phyloP scores from a whole-genome alignment of 169 alveolate species.

The Besnoitia besnoiti region DNA sequence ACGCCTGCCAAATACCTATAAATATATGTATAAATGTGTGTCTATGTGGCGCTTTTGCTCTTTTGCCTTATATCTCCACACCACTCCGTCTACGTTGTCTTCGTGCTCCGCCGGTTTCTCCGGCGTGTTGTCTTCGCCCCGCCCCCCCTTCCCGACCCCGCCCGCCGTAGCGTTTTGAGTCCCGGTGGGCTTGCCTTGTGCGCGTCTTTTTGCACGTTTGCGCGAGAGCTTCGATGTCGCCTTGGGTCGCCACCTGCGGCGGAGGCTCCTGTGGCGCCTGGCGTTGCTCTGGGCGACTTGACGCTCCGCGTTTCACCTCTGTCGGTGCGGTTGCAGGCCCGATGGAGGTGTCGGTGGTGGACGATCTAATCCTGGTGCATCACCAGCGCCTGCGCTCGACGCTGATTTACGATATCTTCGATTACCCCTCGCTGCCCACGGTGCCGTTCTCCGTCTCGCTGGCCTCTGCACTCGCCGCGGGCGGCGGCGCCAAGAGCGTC shows the following conservation, averaged over 20 bases:
- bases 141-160: too few species aligned
- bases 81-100: too few species aligned
- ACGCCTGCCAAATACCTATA: too few species aligned
- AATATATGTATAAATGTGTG: too few species aligned
- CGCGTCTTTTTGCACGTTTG: too few species aligned
- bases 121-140: too few species aligned
- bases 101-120: too few species aligned
- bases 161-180: too few species aligned
- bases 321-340: not conserved
- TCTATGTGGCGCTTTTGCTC: too few species aligned
- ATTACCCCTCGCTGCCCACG: not conserved
- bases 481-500: not conserved
- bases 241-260: too few species aligned
- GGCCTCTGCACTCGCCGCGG: not conserved
- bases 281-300: not conserved
- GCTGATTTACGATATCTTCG: constrained; percentile 1
- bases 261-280: too few species aligned
- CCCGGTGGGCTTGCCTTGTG: not conserved
- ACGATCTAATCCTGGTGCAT: constrained; percentile 11
- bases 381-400: constrained; percentile 40
- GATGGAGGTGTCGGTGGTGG: not conserved
- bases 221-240: not conserved
- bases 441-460: not conserved
- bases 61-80: too few species aligned
- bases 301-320: not conserved